phyloP scores from a whole-genome alignment of 1,139 yeast species.

The Candida sojae region DNA sequence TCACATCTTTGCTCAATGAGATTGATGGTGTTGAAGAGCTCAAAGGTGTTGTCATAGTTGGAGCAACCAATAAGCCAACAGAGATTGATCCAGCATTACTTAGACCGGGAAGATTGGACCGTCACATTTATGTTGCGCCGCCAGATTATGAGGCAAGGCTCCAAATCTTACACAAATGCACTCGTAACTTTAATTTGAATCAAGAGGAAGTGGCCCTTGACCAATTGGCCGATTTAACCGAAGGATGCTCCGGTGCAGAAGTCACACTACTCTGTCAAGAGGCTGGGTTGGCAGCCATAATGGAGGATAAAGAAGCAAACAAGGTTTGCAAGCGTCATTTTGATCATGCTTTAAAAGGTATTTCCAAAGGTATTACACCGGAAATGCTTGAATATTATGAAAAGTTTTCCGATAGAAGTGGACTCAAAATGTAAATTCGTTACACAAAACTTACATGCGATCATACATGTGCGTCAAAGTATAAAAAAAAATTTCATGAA shows the following conservation, averaged over 20 bases:
- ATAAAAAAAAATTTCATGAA: background rate
- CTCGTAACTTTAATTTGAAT: slow-evolving; percentile 55
- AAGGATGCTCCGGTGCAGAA: slow-evolving; percentile 97
- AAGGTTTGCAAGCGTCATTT: slow-evolving; percentile 67
- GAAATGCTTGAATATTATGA: slow-evolving; percentile 81
- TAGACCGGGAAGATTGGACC: slow-evolving; percentile 91
- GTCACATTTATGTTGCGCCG: slow-evolving; percentile 89
- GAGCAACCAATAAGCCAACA: slow-evolving; percentile 94
- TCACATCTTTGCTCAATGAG: slow-evolving; percentile 87
- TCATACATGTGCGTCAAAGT: background rate
- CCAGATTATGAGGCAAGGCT: slow-evolving; percentile 80
- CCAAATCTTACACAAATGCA: slow-evolving; percentile 71
- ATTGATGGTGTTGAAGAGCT: slow-evolving; percentile 96
- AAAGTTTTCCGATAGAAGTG: slow-evolving; percentile 56
- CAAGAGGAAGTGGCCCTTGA: slow-evolving; percentile 42
- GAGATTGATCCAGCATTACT: slow-evolving; percentile 88
- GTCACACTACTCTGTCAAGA: slow-evolving; percentile 90
- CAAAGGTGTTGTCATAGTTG: slow-evolving; percentile 88
- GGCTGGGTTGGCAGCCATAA: slow-evolving; percentile 90
- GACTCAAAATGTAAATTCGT: slow-evolving; percentile 27
- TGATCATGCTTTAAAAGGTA: slow-evolving; percentile 62
- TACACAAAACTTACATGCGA: background rate
- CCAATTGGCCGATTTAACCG: slow-evolving; percentile 62
- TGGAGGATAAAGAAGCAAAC: slow-evolving; percentile 63
- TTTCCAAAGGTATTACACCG: slow-evolving; percentile 75